Conservation (phyloP, 2,329 filamentous ascomycete genomes). For the Talaromyces pinophilus region DNA sequence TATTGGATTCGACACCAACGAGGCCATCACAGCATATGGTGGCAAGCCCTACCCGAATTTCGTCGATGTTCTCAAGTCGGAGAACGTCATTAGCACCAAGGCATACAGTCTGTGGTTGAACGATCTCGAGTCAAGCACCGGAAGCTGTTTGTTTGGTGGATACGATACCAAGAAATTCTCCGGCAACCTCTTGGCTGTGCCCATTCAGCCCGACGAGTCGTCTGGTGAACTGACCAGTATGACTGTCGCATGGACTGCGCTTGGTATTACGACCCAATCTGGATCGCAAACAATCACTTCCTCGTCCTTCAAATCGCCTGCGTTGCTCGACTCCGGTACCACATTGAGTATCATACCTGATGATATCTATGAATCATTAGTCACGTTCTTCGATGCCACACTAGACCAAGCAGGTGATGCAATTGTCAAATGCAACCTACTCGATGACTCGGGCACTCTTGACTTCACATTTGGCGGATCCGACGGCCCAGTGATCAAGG, state of each 20-base stretch:
- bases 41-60: conserved; percentile 58
- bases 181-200: conserved; percentile 63
- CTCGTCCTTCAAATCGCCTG: conserved; percentile 46
- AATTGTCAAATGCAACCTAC: conserved; percentile 41
- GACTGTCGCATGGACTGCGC: conserved; percentile 50
- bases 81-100: conserved; percentile 56
- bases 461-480: conserved; percentile 57
- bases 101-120: conserved; percentile 42
- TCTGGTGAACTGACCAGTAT: conserved; percentile 53
- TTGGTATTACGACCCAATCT: conserved; percentile 34
- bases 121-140: conserved; percentile 60
- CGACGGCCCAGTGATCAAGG: conserved; percentile 29
- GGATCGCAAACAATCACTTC: conserved; percentile 32
- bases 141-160: conserved; percentile 77
- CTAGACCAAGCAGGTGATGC: conserved; percentile 33
- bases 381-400: conserved; percentile 42
- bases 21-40: conserved; percentile 26
- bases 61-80: conserved; percentile 63
- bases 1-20: conserved; percentile 39
- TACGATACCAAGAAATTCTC: conserved; percentile 73
- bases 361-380: conserved; percentile 57
- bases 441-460: conserved; percentile 46
- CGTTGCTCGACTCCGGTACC: conserved; percentile 74
- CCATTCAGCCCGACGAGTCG: conserved; percentile 56
- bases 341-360: conserved; percentile 70